Evolutionary conservation across 805 yeast species (phyloP).

Genomic region (Saccharomycopsis oosterbeekiorum): DNA sequence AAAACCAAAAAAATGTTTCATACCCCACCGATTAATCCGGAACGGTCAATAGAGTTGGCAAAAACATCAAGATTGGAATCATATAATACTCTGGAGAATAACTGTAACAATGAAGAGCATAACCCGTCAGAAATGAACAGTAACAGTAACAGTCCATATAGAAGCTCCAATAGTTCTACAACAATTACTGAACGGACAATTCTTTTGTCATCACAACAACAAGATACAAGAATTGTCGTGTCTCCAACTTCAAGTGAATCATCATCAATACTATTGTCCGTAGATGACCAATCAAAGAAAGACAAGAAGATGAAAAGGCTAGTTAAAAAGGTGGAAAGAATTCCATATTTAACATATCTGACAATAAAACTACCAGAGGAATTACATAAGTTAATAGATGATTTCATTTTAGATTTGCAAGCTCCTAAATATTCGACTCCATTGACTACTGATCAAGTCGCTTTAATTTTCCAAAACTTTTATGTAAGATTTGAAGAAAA

Average conservation of each 20-base stretch:
- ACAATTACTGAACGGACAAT: neutral
- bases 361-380: slow-evolving; percentile 7
- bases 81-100: slow-evolving; percentile 1
- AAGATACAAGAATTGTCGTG: neutral
- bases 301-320: neutral
- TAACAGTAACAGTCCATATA: too few species aligned
- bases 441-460: slow-evolving; percentile 15
- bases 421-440: slow-evolving; percentile 19
- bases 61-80: slow-evolving; percentile 15
- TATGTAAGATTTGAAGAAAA: slow-evolving; percentile 12
- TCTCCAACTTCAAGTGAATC: neutral
- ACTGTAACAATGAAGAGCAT: neutral
- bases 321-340: slow-evolving; percentile 1
- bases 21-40: slow-evolving; percentile 18
- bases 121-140: neutral
- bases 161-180: neutral
- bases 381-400: slow-evolving; percentile 1
- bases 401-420: slow-evolving; percentile 14
- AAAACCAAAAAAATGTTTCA: slow-evolving; percentile 16
- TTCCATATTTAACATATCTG: neutral
- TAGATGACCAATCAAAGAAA: neutral
- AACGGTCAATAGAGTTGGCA: neutral
- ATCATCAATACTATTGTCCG: neutral
- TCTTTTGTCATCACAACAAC: neutral
- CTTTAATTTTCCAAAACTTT: slow-evolving; percentile 14